Conservation (phyloP, 331 rosid species). For the Malus hybrid region DNA sequence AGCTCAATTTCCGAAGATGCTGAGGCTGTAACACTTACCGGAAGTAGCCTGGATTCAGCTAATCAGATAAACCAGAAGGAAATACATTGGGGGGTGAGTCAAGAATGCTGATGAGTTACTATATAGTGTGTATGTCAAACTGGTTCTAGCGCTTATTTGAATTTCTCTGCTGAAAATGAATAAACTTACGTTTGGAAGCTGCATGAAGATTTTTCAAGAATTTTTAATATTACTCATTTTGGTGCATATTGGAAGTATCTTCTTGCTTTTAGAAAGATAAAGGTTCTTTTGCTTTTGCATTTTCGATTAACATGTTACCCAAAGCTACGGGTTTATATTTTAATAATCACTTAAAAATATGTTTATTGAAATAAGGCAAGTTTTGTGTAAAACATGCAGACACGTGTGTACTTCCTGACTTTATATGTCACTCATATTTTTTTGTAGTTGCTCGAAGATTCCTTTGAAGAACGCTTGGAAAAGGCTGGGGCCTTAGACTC, state of each 20-base stretch:
- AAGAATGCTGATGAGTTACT: neutral
- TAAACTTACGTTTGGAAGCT: neutral
- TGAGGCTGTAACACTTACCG: conserved; percentile 74
- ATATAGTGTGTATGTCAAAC: neutral
- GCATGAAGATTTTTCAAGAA: neutral
- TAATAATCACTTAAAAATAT: neutral
- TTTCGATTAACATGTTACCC: neutral
- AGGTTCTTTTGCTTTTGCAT: neutral
- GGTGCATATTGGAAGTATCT: neutral
- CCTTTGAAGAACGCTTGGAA: conserved; percentile 84
- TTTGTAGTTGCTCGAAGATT: conserved; percentile 81
- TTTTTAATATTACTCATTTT: neutral
- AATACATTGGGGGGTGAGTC: conserved; percentile 94
- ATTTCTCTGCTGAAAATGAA: neutral
- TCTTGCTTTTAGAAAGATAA: neutral
- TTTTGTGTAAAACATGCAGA: neutral
- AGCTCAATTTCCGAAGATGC: conserved; percentile 79
- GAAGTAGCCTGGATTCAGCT: conserved; percentile 81
- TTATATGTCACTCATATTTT: conserved; percentile 5
- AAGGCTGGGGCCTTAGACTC: conserved; percentile 73
- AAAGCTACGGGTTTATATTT: neutral
- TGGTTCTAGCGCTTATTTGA: neutral
- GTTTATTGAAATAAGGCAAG: neutral
- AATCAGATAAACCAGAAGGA: conserved; percentile 79
- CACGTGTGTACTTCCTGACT: neutral